A percentile compares a stretch with the other conserved stretches of the same genome.
Evolutionary conservation across 352 stramenopile species (phyloP).

Genomic region (Phytophthora macrochlamydospora): DNA sequence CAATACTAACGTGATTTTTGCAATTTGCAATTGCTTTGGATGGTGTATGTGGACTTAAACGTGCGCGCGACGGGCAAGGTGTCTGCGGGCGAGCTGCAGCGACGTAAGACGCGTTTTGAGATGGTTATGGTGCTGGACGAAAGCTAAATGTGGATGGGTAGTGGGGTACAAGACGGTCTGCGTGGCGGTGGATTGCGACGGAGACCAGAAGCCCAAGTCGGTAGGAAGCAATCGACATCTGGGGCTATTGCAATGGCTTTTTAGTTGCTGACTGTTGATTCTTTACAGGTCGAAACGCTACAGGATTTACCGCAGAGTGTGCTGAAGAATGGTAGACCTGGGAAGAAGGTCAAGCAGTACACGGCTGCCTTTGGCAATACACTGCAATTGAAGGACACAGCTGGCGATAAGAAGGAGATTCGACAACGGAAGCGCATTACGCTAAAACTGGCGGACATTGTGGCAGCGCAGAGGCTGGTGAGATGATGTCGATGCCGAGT

Average conservation of each 20-base stretch:
- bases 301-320: conserved; percentile 37
- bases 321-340: conserved; percentile 38
- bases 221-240: conserved; percentile 10
- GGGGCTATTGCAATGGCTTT: background rate
- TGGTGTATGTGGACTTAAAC: conserved; percentile 81
- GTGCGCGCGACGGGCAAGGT: conserved; percentile 58
- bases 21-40: conserved; percentile 4
- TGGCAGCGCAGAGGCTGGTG: conserved; percentile 64
- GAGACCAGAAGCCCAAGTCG: conserved; percentile 57
- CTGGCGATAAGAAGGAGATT: conserved; percentile 27
- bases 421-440: conserved; percentile 77
- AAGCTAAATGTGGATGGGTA: conserved; percentile 21
- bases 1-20: background rate
- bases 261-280: background rate
- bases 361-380: conserved; percentile 42
- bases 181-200: conserved; percentile 65
- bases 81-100: conserved; percentile 61
- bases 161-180: conserved; percentile 71
- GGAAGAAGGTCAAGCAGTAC: conserved; percentile 78
- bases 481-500: conserved; percentile 2
- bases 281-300: conserved; percentile 25
- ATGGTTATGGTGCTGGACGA: background rate
- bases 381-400: conserved; percentile 44
- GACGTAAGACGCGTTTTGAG: conserved; percentile 41
- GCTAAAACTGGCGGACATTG: conserved; percentile 78